A percentile compares a stretch with the other conserved stretches of the same genome.
Evolutionary conservation across 148 eudicot genomes (phyloP).

Genomic region (Vaccinium vitisidaea): DNA sequence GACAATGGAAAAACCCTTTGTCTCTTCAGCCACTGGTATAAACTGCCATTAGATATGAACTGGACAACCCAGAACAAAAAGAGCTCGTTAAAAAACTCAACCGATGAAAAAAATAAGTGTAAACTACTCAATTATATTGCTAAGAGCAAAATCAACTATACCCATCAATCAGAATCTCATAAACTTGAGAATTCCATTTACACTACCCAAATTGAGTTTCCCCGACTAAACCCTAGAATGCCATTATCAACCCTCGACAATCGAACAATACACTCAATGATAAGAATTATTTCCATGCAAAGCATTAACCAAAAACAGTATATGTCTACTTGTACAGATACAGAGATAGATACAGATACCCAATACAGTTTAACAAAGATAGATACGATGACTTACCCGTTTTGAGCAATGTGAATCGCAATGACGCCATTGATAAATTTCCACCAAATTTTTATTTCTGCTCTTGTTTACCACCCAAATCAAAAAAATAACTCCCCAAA

Average conservation of each 20-base stretch:
- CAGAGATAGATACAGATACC: neutral
- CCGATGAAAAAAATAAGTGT: neutral
- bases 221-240: slow-evolving; percentile 12
- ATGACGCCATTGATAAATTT: slow-evolving; percentile 15
- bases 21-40: neutral
- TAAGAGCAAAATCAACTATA: neutral
- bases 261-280: neutral
- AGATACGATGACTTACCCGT: neutral
- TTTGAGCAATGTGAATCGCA: slow-evolving; percentile 11
- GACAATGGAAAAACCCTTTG: neutral
- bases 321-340: neutral
- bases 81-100: neutral
- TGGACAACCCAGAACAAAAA: slow-evolving; percentile 3
- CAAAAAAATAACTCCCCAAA: neutral
- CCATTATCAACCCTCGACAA: neutral
- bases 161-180: slow-evolving; percentile 1
- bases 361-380: neutral
- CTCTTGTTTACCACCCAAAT: neutral
- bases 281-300: slow-evolving; percentile 14
- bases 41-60: neutral
- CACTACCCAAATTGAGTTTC: neutral
- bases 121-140: slow-evolving; percentile 1
- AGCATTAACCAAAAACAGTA: neutral
- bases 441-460: neutral
- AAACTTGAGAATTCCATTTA: neutral